Percentiles rank a stretch among this genome's conserved stretches.
Evolutionary conservation across 495 filamentous ascomycete genomes (phyloP).

Genomic region (Oleoguttula mirabilis): DNA sequence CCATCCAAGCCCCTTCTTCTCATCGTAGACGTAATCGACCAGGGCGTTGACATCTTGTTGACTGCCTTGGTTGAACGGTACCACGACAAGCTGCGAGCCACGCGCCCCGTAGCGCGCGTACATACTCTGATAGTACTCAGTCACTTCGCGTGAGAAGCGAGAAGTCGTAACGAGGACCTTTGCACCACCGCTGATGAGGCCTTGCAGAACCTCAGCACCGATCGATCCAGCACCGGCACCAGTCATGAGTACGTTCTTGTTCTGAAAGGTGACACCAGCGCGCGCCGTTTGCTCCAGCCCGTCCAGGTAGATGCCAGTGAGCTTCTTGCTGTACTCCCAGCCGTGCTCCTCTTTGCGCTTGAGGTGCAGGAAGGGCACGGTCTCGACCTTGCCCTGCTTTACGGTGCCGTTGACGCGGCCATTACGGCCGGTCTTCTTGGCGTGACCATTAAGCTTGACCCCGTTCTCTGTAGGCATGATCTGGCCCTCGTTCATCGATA

Average conservation of each 20-base stretch:
- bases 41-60: constrained; percentile 93
- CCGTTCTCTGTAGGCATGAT: constrained; percentile 76
- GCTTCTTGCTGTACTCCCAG: constrained; percentile 98
- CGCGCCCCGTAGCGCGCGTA: constrained; percentile 86
- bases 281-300: constrained; percentile 80
- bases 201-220: constrained; percentile 94
- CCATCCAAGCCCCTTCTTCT: constrained; percentile 96
- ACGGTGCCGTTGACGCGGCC: constrained; percentile 42
- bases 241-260: constrained; percentile 96
- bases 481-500: constrained; percentile 94
- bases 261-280: constrained; percentile 77
- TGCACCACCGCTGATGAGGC: constrained; percentile 89
- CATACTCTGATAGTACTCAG: constrained; percentile 98
- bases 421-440: constrained; percentile 54
- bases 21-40: constrained; percentile 88
- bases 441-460: constrained; percentile 38
- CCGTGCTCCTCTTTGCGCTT: constrained; percentile 89
- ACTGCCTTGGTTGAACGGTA: constrained; percentile 97
- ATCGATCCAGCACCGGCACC: constrained; percentile 97
- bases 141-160: constrained; percentile 91
- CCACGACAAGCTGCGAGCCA: constrained; percentile 92
- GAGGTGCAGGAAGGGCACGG: constrained; percentile 93
- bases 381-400: constrained; percentile 83
- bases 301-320: constrained; percentile 84
- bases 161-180: constrained; percentile 94